phyloP scores from a whole-genome alignment of 345 rosid species.

The Chamaenerion angustifolium region DNA sequence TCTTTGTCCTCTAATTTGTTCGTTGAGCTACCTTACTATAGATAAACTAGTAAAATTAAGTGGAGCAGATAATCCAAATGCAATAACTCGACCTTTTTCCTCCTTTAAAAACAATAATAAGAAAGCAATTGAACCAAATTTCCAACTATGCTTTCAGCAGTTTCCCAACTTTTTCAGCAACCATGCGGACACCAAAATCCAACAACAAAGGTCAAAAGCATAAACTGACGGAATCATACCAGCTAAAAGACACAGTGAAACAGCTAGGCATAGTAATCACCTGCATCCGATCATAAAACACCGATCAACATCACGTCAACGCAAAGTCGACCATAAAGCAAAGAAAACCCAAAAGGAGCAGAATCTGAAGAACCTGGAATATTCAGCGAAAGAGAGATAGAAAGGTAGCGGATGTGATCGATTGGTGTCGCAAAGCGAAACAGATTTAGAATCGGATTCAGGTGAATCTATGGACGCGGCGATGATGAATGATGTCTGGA shows the following conservation, averaged over 20 bases:
- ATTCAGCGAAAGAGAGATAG: conserved; percentile 14
- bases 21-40: too few relatives aligned
- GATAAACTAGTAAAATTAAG: too few relatives aligned
- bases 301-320: conserved; percentile 11
- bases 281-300: conserved; percentile 20
- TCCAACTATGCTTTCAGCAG: neutral
- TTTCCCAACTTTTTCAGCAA: neutral
- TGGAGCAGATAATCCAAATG: too few relatives aligned
- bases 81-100: too few relatives aligned
- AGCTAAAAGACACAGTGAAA: conserved; percentile 13
- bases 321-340: neutral
- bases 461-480: neutral
- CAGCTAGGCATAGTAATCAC: conserved; percentile 12
- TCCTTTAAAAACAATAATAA: too few relatives aligned
- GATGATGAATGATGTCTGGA: neutral
- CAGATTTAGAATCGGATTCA: conserved; percentile 5
- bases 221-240: conserved; percentile 8
- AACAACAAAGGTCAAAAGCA: conserved; percentile 4
- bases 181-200: conserved; percentile 1
- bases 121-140: neutral
- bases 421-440: neutral
- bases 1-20: too few relatives aligned
- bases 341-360: neutral
- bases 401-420: conserved; percentile 15
- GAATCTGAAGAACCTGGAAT: neutral